Percentiles rank a stretch among this genome's conserved stretches.
These are phyloP conservation scores for Leccinum subgranulosum DNA, from an alignment of 768 basidiomycete species.

Conservation along the genomic window DNA sequence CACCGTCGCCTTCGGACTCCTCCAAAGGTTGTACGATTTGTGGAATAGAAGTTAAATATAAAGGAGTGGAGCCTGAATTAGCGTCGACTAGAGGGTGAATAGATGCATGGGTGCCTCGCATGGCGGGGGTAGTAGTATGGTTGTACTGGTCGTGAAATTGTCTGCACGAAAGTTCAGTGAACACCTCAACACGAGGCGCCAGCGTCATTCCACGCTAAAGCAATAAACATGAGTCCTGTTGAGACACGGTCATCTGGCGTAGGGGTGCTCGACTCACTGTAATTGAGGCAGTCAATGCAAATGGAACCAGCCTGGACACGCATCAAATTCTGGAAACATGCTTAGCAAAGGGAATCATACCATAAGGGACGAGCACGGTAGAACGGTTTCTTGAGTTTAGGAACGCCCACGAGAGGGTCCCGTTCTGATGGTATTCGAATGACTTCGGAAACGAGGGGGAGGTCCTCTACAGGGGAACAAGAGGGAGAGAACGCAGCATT, in stretches of 20 bases:
- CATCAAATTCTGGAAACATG: constrained; percentile 5
- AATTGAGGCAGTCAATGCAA: constrained; percentile 62
- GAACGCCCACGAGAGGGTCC: constrained; percentile 30
- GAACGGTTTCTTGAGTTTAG: constrained; percentile 40
- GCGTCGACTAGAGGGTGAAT: constrained; percentile 5
- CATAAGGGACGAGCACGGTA: constrained; percentile 50
- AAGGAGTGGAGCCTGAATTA: constrained; percentile 6
- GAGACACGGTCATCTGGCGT: background rate
- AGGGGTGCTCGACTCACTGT: constrained; percentile 46
- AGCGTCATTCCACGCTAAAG: constrained; percentile 74
- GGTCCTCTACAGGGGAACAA: constrained; percentile 19
- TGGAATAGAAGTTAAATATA: constrained; percentile 11
- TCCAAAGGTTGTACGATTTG: background rate
- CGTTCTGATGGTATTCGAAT: constrained; percentile 28
- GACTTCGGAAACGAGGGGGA: constrained; percentile 7
- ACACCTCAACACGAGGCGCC: constrained; percentile 77
- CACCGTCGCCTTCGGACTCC: constrained; percentile 25
- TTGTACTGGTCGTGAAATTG: constrained; percentile 48
- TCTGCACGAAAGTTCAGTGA: constrained; percentile 72
- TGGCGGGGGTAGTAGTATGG: constrained; percentile 19
- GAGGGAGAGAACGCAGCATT: constrained; percentile 29
- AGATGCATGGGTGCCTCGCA: background rate
- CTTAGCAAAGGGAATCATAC: constrained; percentile 21
- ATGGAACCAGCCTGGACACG: constrained; percentile 61
- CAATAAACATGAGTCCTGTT: constrained; percentile 9